Conservation (phyloP, 768 basidiomycete genomes). For the Leccinum obscurum region DNA sequence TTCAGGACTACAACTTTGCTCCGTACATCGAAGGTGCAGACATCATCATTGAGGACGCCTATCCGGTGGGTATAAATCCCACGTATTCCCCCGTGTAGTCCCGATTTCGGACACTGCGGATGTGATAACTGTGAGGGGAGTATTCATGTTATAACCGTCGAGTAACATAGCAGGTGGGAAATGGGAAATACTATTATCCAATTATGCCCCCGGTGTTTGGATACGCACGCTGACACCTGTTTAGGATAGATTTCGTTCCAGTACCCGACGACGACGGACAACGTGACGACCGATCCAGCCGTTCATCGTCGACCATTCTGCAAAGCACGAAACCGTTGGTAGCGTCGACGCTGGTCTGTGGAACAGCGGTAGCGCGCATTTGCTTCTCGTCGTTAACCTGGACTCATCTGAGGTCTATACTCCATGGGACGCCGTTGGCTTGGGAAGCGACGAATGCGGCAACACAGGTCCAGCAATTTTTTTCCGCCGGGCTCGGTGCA, state of each 20-base stretch:
- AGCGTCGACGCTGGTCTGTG: slow-evolving; percentile 29
- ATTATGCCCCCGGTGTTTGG: not conserved
- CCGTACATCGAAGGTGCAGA: slow-evolving; percentile 64
- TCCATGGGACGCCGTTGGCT: slow-evolving; percentile 23
- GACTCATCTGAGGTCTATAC: not conserved
- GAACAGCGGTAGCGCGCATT: slow-evolving; percentile 21
- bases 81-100: slow-evolving; percentile 60
- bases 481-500: slow-evolving; percentile 14
- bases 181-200: no score
- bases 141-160: slow-evolving; percentile 36
- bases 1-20: slow-evolving; percentile 61
- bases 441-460: slow-evolving; percentile 17
- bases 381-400: slow-evolving; percentile 24
- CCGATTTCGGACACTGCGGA: slow-evolving; percentile 72
- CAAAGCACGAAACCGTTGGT: not conserved
- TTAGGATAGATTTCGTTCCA: slow-evolving; percentile 31
- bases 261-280: slow-evolving; percentile 26
- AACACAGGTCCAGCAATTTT: slow-evolving; percentile 19
- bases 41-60: slow-evolving; percentile 55
- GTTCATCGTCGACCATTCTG: slow-evolving; percentile 20
- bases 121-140: slow-evolving; percentile 65
- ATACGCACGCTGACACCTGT: not conserved
- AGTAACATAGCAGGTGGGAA: no score
- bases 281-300: slow-evolving; percentile 25
- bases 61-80: slow-evolving; percentile 52